These are phyloP conservation scores for Bipolaris gigantea DNA, from an alignment of 2,329 filamentous ascomycete species.

Conservation along the genomic window DNA sequence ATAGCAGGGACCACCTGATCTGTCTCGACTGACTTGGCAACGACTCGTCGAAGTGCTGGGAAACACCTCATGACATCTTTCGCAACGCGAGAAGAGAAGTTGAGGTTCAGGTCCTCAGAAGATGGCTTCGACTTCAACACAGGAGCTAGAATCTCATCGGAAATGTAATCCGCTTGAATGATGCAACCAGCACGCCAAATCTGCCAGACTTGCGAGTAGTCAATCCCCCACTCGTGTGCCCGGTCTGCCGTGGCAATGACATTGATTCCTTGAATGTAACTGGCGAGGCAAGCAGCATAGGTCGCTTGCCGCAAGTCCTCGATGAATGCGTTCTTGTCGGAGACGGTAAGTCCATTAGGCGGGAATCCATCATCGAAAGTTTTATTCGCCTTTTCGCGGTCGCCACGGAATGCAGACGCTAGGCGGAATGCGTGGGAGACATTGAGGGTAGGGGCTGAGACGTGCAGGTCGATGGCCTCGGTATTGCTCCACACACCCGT, in stretches of 20 bases:
- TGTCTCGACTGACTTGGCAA: constrained; percentile 56
- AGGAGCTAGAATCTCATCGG: constrained; percentile 57
- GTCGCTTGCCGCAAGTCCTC: constrained; percentile 63
- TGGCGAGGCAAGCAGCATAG: constrained; percentile 63
- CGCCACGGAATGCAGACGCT: constrained; percentile 62
- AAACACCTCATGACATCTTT: constrained; percentile 58
- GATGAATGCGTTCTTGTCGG: constrained; percentile 51
- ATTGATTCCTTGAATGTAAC: constrained; percentile 68
- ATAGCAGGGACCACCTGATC: constrained; percentile 65
- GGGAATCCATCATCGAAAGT: constrained; percentile 49
- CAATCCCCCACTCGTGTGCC: constrained; percentile 62
- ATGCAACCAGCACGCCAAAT: constrained; percentile 74
- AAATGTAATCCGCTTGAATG: constrained; percentile 68
- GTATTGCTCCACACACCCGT: constrained; percentile 68
- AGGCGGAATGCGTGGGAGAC: constrained; percentile 65
- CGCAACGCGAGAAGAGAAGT: constrained; percentile 51
- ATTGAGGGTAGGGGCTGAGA: constrained; percentile 66
- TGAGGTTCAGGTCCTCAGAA: constrained; percentile 52
- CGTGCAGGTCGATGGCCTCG: constrained; percentile 63
- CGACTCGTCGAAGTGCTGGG: constrained; percentile 57
- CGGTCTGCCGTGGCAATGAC: constrained; percentile 62
- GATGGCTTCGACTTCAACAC: constrained; percentile 44
- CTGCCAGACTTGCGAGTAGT: constrained; percentile 56
- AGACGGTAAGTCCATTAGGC: constrained; percentile 37
- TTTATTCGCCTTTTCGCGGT: constrained; percentile 57